Conservation (phyloP, 768 basidiomycete species). For the Russula sp. region DNA sequence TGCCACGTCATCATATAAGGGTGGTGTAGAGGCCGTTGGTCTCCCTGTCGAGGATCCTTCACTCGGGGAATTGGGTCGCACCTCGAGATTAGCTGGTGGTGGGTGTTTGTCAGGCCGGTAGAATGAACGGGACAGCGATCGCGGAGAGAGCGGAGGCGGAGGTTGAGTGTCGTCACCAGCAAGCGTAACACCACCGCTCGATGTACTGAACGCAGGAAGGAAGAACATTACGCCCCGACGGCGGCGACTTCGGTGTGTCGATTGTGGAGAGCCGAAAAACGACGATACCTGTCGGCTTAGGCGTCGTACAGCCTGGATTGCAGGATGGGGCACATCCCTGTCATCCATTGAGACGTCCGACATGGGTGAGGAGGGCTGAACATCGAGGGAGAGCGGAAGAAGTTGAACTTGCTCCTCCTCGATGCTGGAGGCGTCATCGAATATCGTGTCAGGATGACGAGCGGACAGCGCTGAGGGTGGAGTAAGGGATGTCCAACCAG, state of each 20-base stretch:
- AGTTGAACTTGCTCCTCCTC: slow-evolving; percentile 43
- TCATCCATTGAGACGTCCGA: slow-evolving; percentile 40
- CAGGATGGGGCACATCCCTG: slow-evolving; percentile 34
- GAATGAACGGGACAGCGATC: slow-evolving; percentile 7
- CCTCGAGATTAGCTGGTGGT: slow-evolving; percentile 1
- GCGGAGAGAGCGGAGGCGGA: background rate
- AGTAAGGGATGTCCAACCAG: slow-evolving; percentile 22
- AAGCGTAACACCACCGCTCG: slow-evolving; percentile 29
- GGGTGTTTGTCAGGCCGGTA: slow-evolving; percentile 14
- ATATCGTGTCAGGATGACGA: background rate
- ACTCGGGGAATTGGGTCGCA: background rate
- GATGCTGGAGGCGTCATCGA: slow-evolving; percentile 2
- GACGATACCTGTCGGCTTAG: slow-evolving; percentile 49
- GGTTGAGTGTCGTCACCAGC: slow-evolving; percentile 12
- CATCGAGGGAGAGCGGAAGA: slow-evolving; percentile 57
- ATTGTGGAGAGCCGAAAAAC: slow-evolving; percentile 29
- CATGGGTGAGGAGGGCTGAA: slow-evolving; percentile 43
- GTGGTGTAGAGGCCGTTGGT: background rate
- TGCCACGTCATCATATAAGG: slow-evolving; percentile 15
- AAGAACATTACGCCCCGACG: slow-evolving; percentile 63
- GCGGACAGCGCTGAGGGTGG: slow-evolving; percentile 1
- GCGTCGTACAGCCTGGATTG: slow-evolving; percentile 45
- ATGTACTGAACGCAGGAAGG: slow-evolving; percentile 61
- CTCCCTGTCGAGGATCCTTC: slow-evolving; percentile 5
- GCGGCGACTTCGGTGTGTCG: slow-evolving; percentile 27